A percentile compares a stretch with the other conserved stretches of the same genome.
Conservation (phyloP, 2,329 filamentous ascomycete species). For the Madurella fahalii region DNA sequence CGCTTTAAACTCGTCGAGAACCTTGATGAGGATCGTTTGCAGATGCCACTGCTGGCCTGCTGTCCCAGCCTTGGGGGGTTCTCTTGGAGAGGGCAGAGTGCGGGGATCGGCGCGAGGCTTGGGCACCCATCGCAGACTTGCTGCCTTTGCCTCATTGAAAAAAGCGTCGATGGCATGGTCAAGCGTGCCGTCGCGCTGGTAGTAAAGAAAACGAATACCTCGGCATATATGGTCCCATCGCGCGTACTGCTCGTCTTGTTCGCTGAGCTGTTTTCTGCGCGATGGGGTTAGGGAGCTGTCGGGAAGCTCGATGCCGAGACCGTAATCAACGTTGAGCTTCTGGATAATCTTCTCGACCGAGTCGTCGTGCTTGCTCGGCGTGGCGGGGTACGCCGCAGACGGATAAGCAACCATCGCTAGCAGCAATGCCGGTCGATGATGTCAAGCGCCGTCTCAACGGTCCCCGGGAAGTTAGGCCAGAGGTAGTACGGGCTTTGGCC, state of each 20-base stretch:
- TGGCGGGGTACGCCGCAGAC: slow-evolving; percentile 8
- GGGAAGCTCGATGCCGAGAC: slow-evolving; percentile 25
- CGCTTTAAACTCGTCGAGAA: slow-evolving; percentile 18
- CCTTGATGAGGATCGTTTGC: slow-evolving; percentile 23
- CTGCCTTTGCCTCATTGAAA: slow-evolving; percentile 19
- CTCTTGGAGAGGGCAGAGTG: slow-evolving; percentile 15
- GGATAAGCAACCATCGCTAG: background rate
- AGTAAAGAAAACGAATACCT: slow-evolving; percentile 25
- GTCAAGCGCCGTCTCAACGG: no score
- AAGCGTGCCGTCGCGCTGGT: slow-evolving; percentile 16
- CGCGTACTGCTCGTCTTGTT: slow-evolving; percentile 13
- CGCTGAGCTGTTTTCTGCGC: slow-evolving; percentile 17
- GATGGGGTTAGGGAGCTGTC: slow-evolving; percentile 22
- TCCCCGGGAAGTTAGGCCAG: no score
- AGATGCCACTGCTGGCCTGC: slow-evolving; percentile 21
- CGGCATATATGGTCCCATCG: slow-evolving; percentile 24
- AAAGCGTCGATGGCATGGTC: slow-evolving; percentile 22
- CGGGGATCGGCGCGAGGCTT: slow-evolving; percentile 20
- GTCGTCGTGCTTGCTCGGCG: slow-evolving; percentile 16
- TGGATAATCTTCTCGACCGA: slow-evolving; percentile 21
- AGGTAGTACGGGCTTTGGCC: no score
- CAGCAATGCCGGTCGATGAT: no score
- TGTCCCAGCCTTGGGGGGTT: slow-evolving; percentile 17
- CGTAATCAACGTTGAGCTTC: slow-evolving; percentile 27
- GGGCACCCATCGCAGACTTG: slow-evolving; percentile 23